Percentiles rank a stretch among this genome's conserved stretches.
phyloP scores from a whole-genome alignment of 2,329 filamentous ascomycete species.

The Exophiala bonariae region DNA sequence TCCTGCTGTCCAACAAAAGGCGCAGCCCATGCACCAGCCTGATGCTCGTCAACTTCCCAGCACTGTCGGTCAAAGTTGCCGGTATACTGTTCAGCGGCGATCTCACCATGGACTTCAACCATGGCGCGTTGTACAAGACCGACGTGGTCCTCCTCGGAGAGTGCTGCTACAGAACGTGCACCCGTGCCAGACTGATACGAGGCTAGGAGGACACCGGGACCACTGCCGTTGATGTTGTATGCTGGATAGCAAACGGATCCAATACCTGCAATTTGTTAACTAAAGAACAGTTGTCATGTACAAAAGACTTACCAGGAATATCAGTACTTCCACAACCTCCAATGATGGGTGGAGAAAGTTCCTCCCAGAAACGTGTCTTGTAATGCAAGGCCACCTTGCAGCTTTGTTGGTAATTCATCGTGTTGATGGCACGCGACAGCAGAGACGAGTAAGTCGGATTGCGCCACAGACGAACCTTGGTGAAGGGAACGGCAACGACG shows the following conservation, averaged over 20 bases:
- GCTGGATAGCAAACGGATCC: conserved; percentile 66
- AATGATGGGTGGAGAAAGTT: conserved; percentile 56
- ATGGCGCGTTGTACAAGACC: conserved; percentile 57
- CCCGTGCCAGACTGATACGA: conserved; percentile 48
- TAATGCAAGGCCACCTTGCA: conserved; percentile 68
- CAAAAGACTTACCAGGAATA: conserved; percentile 43
- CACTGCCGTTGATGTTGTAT: conserved; percentile 64
- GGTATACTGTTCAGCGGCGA: conserved; percentile 63
- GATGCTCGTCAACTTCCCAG: conserved; percentile 63
- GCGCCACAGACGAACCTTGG: conserved; percentile 62
- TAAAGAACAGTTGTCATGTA: too few species aligned
- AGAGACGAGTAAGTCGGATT: conserved; percentile 56
- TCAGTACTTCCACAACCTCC: conserved; percentile 63
- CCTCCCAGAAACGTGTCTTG: conserved; percentile 63
- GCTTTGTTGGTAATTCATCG: conserved; percentile 50
- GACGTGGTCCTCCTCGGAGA: conserved; percentile 30
- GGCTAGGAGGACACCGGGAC: conserved; percentile 62
- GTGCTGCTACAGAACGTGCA: conserved; percentile 29
- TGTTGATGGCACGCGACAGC: conserved; percentile 48
- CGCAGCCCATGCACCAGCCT: conserved; percentile 62
- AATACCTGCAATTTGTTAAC: conserved; percentile 41
- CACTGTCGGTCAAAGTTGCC: conserved; percentile 65
- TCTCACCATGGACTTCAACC: conserved; percentile 64
- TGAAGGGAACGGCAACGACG: conserved; percentile 65
- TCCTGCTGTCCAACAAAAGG: conserved; percentile 66